Base-by-base conservation (phyloP, 345 rosid species). In the Anastatica hierochuntica region DNA sequence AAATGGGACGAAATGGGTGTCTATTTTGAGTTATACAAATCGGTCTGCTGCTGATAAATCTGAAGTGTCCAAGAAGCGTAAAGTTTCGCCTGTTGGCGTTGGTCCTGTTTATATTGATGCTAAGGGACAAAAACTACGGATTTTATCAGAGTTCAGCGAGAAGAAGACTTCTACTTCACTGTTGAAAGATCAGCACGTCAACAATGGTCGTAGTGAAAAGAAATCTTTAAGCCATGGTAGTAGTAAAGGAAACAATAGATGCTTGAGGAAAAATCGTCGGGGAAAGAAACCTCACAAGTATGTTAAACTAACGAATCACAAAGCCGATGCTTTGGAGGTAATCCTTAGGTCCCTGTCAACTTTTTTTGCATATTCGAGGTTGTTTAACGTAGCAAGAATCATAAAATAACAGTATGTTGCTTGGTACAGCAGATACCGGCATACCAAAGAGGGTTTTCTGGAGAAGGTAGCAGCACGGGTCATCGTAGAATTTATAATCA, bases 91-190 rank as follows among this genome's bases (percentile, higher is more conserved):
- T 52, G 90, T 76, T 56, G 58, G 62, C 5, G 68, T 68, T 48
- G 96, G 96, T 58, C 80, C 95, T 12, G 98, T 92, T 53, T 92
- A 92, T 69, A 73, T 92, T 50, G 98, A 92, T 76, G 85, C 74
- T 36, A 79, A 64, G 61, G 98, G 96, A 6, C 90, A 85, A 38
- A 92, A 92, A 36, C 46, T 92, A 44, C 68, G 96, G 64, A 85
- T 88, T 63, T 74, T 92, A 74, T 81, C 95, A 1, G 81, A 79
- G 77, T 68, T 67, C 44, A 19, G 63, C 12, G 58, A 59, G 43
- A 58, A 75, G 38, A 43, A 40, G 38, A 66, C 35, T 35, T 30
- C 72, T 51, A 14, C 43, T 14, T 36, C 65, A 35, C 16, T 13
- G 21, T 30, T 2, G 3, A 67, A 45, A 39, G 66, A 53, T 23